Evolutionary conservation across 2,329 filamentous ascomycete species (phyloP).

Genomic region (Neurospora crassa): DNA sequence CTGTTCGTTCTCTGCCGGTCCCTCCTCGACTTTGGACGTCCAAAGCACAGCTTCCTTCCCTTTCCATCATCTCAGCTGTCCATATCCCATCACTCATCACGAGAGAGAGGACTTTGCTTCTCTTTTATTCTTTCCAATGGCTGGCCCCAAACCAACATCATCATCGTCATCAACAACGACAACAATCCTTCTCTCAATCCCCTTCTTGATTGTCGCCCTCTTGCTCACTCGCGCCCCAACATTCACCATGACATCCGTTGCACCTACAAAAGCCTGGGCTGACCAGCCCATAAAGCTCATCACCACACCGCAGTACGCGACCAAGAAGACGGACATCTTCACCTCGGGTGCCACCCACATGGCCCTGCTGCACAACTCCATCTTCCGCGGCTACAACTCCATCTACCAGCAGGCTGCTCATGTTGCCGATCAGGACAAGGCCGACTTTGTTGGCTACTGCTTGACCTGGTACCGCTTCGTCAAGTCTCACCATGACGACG

Average conservation of each 20-base stretch:
- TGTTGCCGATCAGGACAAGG: conserved; percentile 39
- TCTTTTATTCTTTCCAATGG: conserved; percentile 9
- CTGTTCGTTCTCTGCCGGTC: not conserved
- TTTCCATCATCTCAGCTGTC: not conserved
- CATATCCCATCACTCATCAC: not conserved
- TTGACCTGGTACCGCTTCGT: conserved; percentile 51
- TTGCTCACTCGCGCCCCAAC: conserved; percentile 27
- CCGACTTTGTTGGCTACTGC: conserved; percentile 48
- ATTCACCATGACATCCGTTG: conserved; percentile 27
- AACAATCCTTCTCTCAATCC: conserved; percentile 13
- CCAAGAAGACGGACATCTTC: conserved; percentile 48
- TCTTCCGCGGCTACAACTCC: conserved; percentile 54
- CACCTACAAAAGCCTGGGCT: conserved; percentile 36
- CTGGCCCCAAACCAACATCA: conserved; percentile 4
- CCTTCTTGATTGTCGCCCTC: conserved; percentile 22
- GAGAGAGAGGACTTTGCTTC: not conserved
- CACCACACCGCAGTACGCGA: conserved; percentile 41
- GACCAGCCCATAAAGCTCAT: conserved; percentile 46
- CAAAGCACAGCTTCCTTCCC: not conserved
- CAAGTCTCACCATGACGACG: conserved; percentile 50
- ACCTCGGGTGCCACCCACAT: conserved; percentile 51
- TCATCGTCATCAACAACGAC: not conserved
- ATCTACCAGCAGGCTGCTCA: conserved; percentile 51
- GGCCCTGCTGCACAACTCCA: conserved; percentile 51
- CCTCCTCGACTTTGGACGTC: not conserved